These are phyloP conservation scores for Hypoxylon rickii DNA, from an alignment of 495 filamentous ascomycete genomes.

Conservation along the genomic window DNA sequence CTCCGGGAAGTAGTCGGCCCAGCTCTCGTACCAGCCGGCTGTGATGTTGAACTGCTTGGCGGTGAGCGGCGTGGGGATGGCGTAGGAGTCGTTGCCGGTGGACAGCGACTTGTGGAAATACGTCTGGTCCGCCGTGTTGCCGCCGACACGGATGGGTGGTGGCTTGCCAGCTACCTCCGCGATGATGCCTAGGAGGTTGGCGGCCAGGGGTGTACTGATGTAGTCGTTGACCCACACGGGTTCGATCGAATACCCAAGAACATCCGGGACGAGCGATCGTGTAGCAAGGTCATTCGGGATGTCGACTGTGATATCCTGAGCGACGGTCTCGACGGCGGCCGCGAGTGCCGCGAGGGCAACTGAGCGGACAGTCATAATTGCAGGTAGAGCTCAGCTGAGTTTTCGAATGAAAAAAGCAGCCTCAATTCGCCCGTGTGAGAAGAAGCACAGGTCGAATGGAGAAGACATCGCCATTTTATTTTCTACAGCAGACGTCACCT, in stretches of 20 bases:
- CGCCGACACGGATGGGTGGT: slow-evolving; percentile 36
- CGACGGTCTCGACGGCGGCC: slow-evolving; percentile 7
- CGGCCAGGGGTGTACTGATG: slow-evolving; percentile 32
- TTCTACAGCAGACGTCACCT: slow-evolving; percentile 7
- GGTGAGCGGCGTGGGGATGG: slow-evolving; percentile 14
- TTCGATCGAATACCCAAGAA: slow-evolving; percentile 40
- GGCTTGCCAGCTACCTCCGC: slow-evolving; percentile 31
- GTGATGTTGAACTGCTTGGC: slow-evolving; percentile 36
- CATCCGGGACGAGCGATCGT: slow-evolving; percentile 24
- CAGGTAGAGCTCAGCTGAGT: not conserved
- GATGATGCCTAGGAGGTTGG: slow-evolving; percentile 27
- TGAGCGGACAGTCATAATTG: slow-evolving; percentile 19
- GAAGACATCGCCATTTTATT: slow-evolving; percentile 15
- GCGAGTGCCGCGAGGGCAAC: slow-evolving; percentile 15
- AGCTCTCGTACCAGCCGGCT: slow-evolving; percentile 32
- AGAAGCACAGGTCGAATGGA: not conserved
- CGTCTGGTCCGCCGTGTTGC: slow-evolving; percentile 40
- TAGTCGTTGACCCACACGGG: slow-evolving; percentile 39
- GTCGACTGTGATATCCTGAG: slow-evolving; percentile 22
- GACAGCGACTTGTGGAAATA: slow-evolving; percentile 27
- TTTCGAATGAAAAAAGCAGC: not conserved
- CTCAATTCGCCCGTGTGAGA: not conserved
- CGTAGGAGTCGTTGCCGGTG: slow-evolving; percentile 29
- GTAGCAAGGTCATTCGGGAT: slow-evolving; percentile 22
- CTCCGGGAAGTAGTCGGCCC: slow-evolving; percentile 36